Percentiles rank a stretch among this genome's conserved stretches.
These are phyloP conservation scores for Endocalyx cinctus DNA, from an alignment of 2,329 filamentous ascomycete genomes.

Conservation along the genomic window DNA sequence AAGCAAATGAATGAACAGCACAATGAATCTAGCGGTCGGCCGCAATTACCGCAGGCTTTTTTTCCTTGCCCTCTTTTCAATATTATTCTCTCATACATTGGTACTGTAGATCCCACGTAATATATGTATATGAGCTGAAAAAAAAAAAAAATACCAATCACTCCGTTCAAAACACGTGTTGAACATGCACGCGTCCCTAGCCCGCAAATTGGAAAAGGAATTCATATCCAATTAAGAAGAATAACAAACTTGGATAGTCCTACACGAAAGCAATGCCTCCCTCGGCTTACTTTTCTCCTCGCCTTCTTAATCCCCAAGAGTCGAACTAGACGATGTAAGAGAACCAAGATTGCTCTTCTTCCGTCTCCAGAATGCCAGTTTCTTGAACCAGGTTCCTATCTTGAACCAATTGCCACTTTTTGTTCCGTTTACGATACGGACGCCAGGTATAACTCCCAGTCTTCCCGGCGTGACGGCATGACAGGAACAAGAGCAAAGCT, in stretches of 20 bases:
- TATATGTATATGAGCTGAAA: no score
- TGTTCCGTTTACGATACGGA: neutral
- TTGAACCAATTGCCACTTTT: conserved; percentile 3
- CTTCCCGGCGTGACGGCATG: neutral
- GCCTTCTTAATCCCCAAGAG: neutral
- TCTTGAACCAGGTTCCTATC: conserved; percentile 11
- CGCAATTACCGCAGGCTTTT: neutral
- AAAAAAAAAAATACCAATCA: no score
- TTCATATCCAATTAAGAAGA: no score
- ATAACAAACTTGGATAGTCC: no score
- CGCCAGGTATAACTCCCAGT: conserved; percentile 3
- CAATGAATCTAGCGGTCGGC: no score
- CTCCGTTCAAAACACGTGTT: no score
- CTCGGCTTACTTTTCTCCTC: conserved; percentile 1
- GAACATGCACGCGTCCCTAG: no score
- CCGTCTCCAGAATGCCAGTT: conserved; percentile 17
- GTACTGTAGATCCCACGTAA: no score
- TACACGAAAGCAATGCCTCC: no score
- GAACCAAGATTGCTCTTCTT: conserved; percentile 10
- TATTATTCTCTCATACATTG: no score
- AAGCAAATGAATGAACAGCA: no score
- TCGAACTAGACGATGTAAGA: conserved; percentile 14
- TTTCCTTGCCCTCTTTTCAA: neutral
- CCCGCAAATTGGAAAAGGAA: no score
- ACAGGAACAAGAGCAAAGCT: conserved; percentile 11